phyloP scores from a whole-genome alignment of 2,329 filamentous ascomycete genomes.

The Scleromitrula shiraiana region DNA sequence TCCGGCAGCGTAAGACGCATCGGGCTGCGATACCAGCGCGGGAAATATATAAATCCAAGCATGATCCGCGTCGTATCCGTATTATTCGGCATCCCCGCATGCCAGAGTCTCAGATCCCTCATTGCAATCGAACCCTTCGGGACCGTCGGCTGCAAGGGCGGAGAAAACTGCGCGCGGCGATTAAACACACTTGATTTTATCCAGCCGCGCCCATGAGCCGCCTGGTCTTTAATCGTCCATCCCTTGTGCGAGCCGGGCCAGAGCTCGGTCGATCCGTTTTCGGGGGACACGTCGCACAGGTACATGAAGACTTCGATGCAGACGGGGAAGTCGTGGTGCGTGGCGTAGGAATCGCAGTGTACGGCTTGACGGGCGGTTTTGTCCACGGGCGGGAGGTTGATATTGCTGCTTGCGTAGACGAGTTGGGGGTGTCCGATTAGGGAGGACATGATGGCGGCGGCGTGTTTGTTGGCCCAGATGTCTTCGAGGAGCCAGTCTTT shows the following conservation, averaged over 20 bases:
- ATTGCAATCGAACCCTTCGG: slow-evolving; percentile 12
- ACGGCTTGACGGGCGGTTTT: slow-evolving; percentile 41
- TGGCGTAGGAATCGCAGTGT: slow-evolving; percentile 51
- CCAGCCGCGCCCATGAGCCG: slow-evolving; percentile 5
- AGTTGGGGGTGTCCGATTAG: slow-evolving; percentile 31
- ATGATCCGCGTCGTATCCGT: slow-evolving; percentile 43
- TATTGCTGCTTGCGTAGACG: slow-evolving; percentile 30
- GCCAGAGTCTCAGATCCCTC: slow-evolving; percentile 23
- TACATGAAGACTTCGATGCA: slow-evolving; percentile 40
- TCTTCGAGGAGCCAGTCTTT: slow-evolving; percentile 32
- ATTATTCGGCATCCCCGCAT: slow-evolving; percentile 52
- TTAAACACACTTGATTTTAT: slow-evolving; percentile 28
- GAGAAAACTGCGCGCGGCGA: slow-evolving; percentile 8
- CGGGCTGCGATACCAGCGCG: slow-evolving; percentile 9
- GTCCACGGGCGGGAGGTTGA: slow-evolving; percentile 22
- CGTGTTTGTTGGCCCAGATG: slow-evolving; percentile 32
- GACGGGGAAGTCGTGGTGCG: slow-evolving; percentile 42
- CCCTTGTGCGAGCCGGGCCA: slow-evolving; percentile 40
- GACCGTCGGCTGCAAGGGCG: slow-evolving; percentile 7
- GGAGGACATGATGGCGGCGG: slow-evolving; percentile 25
- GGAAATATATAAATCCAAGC: slow-evolving; percentile 33
- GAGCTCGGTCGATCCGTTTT: slow-evolving; percentile 42
- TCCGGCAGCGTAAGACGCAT: not conserved
- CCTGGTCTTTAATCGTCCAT: not conserved
- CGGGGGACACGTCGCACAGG: slow-evolving; percentile 35